Evolutionary conservation across 441 rosid genomes (phyloP).

Genomic region (Syzygium malaccense): DNA sequence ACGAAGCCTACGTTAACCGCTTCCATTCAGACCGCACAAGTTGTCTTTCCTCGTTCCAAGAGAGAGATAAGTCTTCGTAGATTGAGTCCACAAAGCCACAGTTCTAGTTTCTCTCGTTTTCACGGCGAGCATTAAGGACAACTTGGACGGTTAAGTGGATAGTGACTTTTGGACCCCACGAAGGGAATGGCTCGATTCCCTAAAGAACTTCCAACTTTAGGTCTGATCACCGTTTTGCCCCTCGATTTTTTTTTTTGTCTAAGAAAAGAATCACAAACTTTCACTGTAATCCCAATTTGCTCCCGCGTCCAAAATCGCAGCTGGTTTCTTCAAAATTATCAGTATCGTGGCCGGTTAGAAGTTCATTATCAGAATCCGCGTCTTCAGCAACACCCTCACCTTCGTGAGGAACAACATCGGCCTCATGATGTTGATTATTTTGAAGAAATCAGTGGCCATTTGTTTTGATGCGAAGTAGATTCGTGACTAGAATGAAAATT

Average conservation of each 20-base stretch:
- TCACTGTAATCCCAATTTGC: background rate
- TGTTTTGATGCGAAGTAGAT: too few species aligned
- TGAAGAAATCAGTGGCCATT: background rate
- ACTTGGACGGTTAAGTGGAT: background rate
- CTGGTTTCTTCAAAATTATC: background rate
- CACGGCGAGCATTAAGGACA: background rate
- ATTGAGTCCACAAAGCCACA: background rate
- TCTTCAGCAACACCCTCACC: background rate
- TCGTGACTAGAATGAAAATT: background rate
- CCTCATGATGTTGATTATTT: background rate
- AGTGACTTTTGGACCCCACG: background rate
- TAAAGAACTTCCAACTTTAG: background rate
- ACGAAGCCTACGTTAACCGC: background rate
- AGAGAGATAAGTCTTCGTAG: background rate
- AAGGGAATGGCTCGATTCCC: background rate
- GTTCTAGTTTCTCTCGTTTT: background rate
- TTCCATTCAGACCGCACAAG: background rate
- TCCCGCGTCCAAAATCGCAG: background rate
- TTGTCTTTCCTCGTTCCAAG: background rate
- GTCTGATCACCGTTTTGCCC: background rate
- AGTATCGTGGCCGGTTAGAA: accelerated
- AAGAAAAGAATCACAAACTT: background rate
- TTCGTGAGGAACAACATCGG: background rate
- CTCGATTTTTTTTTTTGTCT: background rate
- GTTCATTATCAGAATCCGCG: background rate